Evolutionary conservation across 2,329 filamentous ascomycete genomes (phyloP).

Genomic region (Exophiala sideris): DNA sequence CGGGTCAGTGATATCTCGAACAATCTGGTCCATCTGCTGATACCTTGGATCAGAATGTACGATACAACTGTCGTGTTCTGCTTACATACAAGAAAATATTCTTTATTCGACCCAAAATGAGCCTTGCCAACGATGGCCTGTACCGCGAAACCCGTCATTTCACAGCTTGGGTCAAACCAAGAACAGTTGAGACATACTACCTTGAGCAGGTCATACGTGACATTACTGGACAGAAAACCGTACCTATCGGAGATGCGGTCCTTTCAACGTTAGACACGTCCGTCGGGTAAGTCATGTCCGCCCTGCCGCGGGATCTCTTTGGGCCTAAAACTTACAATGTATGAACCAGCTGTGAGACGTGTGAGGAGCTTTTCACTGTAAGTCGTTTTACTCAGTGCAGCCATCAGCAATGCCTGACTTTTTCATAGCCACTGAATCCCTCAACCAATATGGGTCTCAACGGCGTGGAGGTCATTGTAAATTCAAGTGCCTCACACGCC

Average conservation of each 20-base stretch:
- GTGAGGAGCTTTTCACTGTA: constrained; percentile 65
- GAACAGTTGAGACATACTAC: constrained; percentile 60
- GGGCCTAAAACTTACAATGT: background rate
- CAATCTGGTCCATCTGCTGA: background rate
- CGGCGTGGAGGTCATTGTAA: constrained; percentile 68
- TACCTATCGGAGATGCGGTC: constrained; percentile 67
- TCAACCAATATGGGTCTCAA: constrained; percentile 44
- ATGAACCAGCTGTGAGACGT: constrained; percentile 54
- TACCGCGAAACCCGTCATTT: constrained; percentile 62
- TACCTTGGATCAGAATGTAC: constrained; percentile 42
- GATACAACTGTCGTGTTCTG: constrained; percentile 66
- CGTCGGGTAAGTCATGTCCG: constrained; percentile 33
- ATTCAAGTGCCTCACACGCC: constrained; percentile 66
- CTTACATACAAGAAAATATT: constrained; percentile 65
- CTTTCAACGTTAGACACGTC: constrained; percentile 61
- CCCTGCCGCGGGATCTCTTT: background rate
- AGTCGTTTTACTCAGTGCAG: constrained; percentile 31
- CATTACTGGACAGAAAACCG: constrained; percentile 54
- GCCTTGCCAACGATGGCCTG: constrained; percentile 68
- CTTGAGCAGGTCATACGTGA: constrained; percentile 59
- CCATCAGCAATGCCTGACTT: constrained; percentile 14
- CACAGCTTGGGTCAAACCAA: constrained; percentile 59
- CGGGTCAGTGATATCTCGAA: constrained; percentile 3
- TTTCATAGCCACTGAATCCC: constrained; percentile 10
- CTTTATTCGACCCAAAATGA: constrained; percentile 69